phyloP scores from a whole-genome alignment of 164 flowering plant genomes.

The Stephania cephalantha region DNA sequence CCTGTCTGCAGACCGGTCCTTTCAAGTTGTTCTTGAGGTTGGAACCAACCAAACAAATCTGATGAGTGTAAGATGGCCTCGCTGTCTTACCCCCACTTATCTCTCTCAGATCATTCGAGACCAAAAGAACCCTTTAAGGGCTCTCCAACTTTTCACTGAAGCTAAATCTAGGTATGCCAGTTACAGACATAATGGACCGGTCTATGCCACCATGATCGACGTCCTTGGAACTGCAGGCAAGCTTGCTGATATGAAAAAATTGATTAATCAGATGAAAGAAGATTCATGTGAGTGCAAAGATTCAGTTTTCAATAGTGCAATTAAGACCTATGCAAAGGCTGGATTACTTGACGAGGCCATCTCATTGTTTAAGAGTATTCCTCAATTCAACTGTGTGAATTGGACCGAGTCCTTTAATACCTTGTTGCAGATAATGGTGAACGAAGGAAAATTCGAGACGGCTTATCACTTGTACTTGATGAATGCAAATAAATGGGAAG shows the following conservation, averaged over 20 bases:
- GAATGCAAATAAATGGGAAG: background rate
- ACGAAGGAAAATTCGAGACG: background rate
- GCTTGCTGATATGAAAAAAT: background rate
- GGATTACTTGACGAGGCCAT: conserved; percentile 4
- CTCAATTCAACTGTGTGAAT: conserved; percentile 6
- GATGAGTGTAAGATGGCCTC: conserved; percentile 9
- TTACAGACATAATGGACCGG: conserved; percentile 9
- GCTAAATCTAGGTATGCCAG: conserved; percentile 4
- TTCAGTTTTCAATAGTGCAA: background rate
- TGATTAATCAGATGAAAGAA: conserved; percentile 8
- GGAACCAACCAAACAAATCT: background rate
- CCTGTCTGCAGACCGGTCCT: no score
- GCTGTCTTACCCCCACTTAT: conserved; percentile 1
- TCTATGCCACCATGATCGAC: conserved; percentile 10
- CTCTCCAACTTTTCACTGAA: background rate
- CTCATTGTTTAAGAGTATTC: background rate
- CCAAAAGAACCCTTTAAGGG: conserved; percentile 8
- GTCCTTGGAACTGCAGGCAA: conserved; percentile 5
- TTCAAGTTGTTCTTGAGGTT: no score
- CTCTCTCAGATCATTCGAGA: conserved; percentile 5
- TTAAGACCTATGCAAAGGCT: conserved; percentile 1
- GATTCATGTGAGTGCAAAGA: conserved; percentile 6
- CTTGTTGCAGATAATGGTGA: background rate
- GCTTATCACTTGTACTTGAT: background rate
- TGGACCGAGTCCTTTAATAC: conserved; percentile 10